phyloP scores from a whole-genome alignment of 1,284 basidiomycete species.

The Lignosus rhinocerotis region DNA sequence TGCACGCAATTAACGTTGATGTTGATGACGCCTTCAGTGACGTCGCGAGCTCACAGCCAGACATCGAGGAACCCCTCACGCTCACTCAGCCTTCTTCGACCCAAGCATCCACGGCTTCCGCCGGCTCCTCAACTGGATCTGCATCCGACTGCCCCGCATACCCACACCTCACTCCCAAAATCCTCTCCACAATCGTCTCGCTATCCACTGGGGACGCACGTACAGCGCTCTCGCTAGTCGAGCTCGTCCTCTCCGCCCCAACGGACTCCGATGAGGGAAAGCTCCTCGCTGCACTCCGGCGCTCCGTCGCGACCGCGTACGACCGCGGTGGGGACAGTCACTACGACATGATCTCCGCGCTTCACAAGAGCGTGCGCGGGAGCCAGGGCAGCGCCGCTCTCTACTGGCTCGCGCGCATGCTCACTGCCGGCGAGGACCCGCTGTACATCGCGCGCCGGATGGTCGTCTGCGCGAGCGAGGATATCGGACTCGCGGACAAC shows the following conservation, averaged over 20 bases:
- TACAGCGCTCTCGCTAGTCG: conserved; percentile 66
- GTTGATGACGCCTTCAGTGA: conserved; percentile 11
- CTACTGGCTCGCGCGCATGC: conserved; percentile 89
- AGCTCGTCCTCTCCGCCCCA: conserved; percentile 54
- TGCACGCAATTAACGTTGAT: not conserved
- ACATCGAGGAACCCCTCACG: conserved; percentile 19
- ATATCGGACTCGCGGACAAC: conserved; percentile 79
- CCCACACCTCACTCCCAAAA: conserved; percentile 48
- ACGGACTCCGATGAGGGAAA: conserved; percentile 40
- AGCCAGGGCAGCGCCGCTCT: conserved; percentile 79
- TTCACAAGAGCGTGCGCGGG: conserved; percentile 87
- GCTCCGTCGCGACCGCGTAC: conserved; percentile 62
- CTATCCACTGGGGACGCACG: conserved; percentile 72
- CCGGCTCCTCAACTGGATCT: conserved; percentile 10
- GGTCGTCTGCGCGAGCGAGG: conserved; percentile 85
- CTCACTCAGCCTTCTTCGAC: conserved; percentile 16
- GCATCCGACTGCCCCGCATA: conserved; percentile 31
- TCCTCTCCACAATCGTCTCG: conserved; percentile 54
- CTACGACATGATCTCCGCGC: conserved; percentile 87
- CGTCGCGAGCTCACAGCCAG: conserved; percentile 24
- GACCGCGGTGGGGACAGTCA: conserved; percentile 76
- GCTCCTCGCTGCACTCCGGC: conserved; percentile 51
- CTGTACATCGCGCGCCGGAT: conserved; percentile 82
- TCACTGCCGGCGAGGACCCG: conserved; percentile 86
- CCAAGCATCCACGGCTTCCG: conserved; percentile 18